Evolutionary conservation across 2,329 filamentous ascomycete genomes (phyloP).

Genomic region (Colletotrichum magnum): DNA sequence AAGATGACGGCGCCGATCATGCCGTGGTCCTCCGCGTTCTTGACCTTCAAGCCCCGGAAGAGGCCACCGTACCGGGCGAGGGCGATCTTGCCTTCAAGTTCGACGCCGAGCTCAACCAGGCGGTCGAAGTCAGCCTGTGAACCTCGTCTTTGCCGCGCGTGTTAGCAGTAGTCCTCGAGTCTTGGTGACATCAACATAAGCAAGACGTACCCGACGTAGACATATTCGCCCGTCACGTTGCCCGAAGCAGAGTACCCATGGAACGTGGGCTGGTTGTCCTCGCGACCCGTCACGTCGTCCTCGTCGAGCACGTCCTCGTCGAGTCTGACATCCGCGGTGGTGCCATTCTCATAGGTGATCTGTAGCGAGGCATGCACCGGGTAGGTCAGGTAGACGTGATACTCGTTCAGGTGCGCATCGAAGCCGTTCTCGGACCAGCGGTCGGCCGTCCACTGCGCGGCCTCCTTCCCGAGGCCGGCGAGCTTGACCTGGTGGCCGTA

Average conservation of each 20-base stretch:
- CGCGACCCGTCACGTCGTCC: constrained; percentile 79
- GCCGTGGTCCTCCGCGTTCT: constrained; percentile 83
- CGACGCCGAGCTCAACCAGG: constrained; percentile 76
- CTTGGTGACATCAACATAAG: rapidly evolving
- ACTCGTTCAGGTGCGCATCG: constrained; percentile 56
- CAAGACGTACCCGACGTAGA: constrained; percentile 76
- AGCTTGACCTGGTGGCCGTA: constrained; percentile 56
- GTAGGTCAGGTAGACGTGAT: constrained; percentile 74
- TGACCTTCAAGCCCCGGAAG: constrained; percentile 87
- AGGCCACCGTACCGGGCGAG: constrained; percentile 82
- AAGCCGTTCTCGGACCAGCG: constrained; percentile 54
- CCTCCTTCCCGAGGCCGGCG: constrained; percentile 53
- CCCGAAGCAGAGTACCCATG: constrained; percentile 87
- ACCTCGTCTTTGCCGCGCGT: constrained; percentile 61
- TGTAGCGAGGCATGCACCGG: constrained; percentile 68
- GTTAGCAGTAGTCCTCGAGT: not conserved
- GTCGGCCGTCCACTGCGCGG: constrained; percentile 56
- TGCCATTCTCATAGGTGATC: constrained; percentile 53
- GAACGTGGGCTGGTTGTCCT: constrained; percentile 81
- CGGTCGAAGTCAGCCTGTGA: constrained; percentile 82
- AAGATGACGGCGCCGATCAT: constrained; percentile 82
- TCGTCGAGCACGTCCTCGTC: constrained; percentile 81
- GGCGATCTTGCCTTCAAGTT: constrained; percentile 82
- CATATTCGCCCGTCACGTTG: constrained; percentile 81
- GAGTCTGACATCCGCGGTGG: constrained; percentile 75